A percentile compares a stretch with the other conserved stretches of the same genome.
phyloP scores from a whole-genome alignment of 257 asterid genomes.

The Jacaranda mimosifolia region DNA sequence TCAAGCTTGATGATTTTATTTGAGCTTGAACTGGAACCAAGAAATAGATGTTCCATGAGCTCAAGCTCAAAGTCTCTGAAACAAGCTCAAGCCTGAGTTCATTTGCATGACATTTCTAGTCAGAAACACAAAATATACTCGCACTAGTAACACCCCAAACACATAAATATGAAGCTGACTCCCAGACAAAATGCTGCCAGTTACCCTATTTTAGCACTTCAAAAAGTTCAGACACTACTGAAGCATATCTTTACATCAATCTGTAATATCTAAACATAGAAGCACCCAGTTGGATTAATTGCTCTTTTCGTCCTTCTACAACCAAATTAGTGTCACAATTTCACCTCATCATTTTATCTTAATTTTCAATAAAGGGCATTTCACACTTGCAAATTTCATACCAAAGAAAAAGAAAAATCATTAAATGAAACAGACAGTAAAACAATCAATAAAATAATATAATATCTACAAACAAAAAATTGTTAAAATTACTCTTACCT shows the following conservation, averaged over 20 bases:
- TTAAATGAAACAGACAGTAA: slow-evolving; percentile 20
- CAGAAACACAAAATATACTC: background rate
- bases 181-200: slow-evolving; percentile 13
- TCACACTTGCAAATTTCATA: slow-evolving; percentile 6
- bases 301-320: slow-evolving; percentile 21
- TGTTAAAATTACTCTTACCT: slow-evolving; percentile 50
- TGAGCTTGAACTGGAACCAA: too few species aligned
- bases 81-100: background rate
- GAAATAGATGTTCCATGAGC: too few species aligned
- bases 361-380: background rate
- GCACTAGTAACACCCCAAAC: background rate
- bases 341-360: slow-evolving; percentile 4
- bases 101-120: background rate
- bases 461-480: background rate
- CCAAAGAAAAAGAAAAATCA: background rate
- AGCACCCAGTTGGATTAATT: slow-evolving; percentile 18
- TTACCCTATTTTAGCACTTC: background rate
- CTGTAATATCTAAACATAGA: background rate
- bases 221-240: slow-evolving; percentile 17
- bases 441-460: background rate
- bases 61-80: background rate
- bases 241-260: slow-evolving; percentile 5
- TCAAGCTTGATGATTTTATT: too few species aligned
- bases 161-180: background rate
- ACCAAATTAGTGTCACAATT: slow-evolving; percentile 7